Base-by-base conservation (phyloP, 2,329 filamentous ascomycete species). In the Amauroascus verrucosus region DNA sequence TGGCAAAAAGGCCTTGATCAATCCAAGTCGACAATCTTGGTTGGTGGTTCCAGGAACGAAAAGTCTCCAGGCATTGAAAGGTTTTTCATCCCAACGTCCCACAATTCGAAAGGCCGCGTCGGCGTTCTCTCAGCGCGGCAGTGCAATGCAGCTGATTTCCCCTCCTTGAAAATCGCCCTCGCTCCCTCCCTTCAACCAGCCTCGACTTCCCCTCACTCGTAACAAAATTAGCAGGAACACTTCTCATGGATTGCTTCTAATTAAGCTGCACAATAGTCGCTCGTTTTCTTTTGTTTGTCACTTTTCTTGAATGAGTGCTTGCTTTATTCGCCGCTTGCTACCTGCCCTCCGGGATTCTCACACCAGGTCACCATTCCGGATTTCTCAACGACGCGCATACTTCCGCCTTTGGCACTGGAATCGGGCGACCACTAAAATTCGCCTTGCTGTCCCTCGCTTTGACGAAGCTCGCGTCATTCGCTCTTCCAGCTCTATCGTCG, bases 241-340 rank as follows among this genome's bases (percentile, higher is more conserved):
- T 9, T 16, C 22, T 22, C 30, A 22, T 33, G 5, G 44, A 3
- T n/a, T n/a, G n/a, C 11, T 24, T 32, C 13, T 33, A 13, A 8
- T 33, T 33, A 28, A 40, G 5, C n/a, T 24, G 11, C 24, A 14
- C 37, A 16, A 4, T 43, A 35, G 48, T 35, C 40, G 28, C 48
- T 51, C 48, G 48, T 38, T 38, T 38, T 13, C 32, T 26, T 24
- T 24, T 35, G 20, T 40, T 40, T 49, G 33, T 30, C 40, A 8
- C 3, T 30, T 26, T 54, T 38, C 26, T 14, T 48, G 66, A 62
- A 71, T 71, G 68, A 67, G 61, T 62, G 60, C 63, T 59, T 58
- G 63, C 55, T 58, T 55, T 47, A 59, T 63, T 56, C 66, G 62
- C 58, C 63, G 65, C 60, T 61, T 66, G 57, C 53, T 64, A 51